Conservation (phyloP, 345 rosid genomes). For the Murraya paniculata region DNA sequence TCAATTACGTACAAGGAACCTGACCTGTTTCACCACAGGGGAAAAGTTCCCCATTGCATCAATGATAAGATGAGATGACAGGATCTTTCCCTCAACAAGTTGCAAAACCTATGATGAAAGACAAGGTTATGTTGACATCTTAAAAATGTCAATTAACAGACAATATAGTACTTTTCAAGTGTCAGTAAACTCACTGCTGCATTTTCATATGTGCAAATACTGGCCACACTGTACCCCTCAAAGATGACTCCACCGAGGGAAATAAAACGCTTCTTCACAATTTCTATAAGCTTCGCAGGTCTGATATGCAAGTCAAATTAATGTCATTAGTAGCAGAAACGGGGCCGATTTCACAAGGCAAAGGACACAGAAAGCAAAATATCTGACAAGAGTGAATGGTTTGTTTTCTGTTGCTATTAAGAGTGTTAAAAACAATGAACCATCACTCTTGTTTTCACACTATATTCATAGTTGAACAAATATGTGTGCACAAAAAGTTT, state of each 20-base stretch:
- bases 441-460: not conserved
- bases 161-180: constrained; percentile 2
- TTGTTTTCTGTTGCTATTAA: not conserved
- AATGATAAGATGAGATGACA: constrained; percentile 67
- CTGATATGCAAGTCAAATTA: constrained; percentile 36
- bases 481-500: not conserved
- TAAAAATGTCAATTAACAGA: not conserved
- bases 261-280: constrained; percentile 64
- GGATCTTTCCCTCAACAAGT: constrained; percentile 59
- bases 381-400: not conserved
- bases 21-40: constrained; percentile 87
- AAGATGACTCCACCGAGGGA: constrained; percentile 84
- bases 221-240: constrained; percentile 69
- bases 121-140: not conserved
- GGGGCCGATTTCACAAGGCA: not conserved
- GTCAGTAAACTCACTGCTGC: constrained; percentile 58
- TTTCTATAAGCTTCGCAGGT: constrained; percentile 83
- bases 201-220: constrained; percentile 58
- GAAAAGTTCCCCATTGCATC: constrained; percentile 99
- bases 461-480: no score
- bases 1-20: constrained; percentile 8
- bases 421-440: not conserved
- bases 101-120: constrained; percentile 49
- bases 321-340: constrained; percentile 10
- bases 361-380: not conserved